Conservation (phyloP, 225 moss, liverwort and hornwort genomes). For the Neckera pumila region DNA sequence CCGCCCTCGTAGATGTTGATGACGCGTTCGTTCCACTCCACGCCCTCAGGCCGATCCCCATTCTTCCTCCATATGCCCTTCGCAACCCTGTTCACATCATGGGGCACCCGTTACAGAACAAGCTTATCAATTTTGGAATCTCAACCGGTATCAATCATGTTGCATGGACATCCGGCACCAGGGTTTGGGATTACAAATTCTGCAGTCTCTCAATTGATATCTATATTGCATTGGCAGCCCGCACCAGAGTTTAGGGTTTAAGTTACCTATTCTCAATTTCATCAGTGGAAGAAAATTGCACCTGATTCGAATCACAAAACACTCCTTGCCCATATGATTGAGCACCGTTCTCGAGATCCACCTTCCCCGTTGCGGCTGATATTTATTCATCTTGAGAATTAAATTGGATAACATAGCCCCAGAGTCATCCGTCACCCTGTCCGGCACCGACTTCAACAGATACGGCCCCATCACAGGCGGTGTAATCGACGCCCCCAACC, state of each 20-base stretch:
- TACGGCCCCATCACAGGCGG: slow-evolving; percentile 71
- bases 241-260: neutral
- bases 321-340: slow-evolving; percentile 77
- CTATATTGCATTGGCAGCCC: neutral
- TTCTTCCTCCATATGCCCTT: slow-evolving; percentile 78
- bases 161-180: neutral
- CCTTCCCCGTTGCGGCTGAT: slow-evolving; percentile 66
- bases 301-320: slow-evolving; percentile 84
- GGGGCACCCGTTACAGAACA: neutral
- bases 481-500: slow-evolving; percentile 59
- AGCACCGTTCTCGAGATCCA: slow-evolving; percentile 88
- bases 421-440: slow-evolving; percentile 71
- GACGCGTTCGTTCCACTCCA: slow-evolving; percentile 87
- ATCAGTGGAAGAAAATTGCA: neutral
- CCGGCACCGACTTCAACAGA: slow-evolving; percentile 76
- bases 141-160: neutral
- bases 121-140: neutral
- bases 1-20: slow-evolving; percentile 73
- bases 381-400: slow-evolving; percentile 55
- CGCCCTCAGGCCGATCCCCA: slow-evolving; percentile 74
- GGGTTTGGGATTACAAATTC: neutral
- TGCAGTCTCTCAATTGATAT: neutral
- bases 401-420: slow-evolving; percentile 68
- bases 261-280: neutral
- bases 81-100: slow-evolving; percentile 40